Evolutionary conservation across 805 yeast genomes (phyloP).

Genomic region (Cyberlindnera americana): DNA sequence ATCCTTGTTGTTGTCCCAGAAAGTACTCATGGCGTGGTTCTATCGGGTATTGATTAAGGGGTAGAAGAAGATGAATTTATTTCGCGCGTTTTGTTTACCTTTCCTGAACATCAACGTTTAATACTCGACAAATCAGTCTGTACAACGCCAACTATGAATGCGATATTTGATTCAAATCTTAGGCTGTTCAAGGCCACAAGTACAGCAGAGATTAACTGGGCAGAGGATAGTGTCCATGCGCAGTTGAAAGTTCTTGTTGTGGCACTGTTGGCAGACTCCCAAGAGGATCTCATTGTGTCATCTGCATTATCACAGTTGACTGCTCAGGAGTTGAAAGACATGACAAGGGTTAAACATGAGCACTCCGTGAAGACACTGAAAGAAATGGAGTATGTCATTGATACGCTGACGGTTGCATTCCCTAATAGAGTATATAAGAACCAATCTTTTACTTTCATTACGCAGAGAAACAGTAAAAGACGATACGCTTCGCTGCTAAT

Average conservation of each 20-base stretch:
- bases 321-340: constrained; percentile 15
- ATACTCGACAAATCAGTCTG: no score
- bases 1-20: constrained; percentile 42
- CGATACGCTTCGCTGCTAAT: constrained; percentile 15
- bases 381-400: constrained; percentile 2
- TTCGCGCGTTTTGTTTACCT: constrained; percentile 4
- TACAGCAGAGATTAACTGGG: constrained; percentile 9
- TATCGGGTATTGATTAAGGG: background rate
- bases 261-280: constrained; percentile 22
- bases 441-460: constrained; percentile 20
- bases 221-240: constrained; percentile 3
- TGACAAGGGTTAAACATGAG: constrained; percentile 13
- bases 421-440: constrained; percentile 21
- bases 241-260: constrained; percentile 22
- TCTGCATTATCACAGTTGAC: constrained; percentile 18
- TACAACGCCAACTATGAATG: constrained; percentile 9
- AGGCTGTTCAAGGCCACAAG: constrained; percentile 18
- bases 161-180: constrained; percentile 17
- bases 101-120: background rate
- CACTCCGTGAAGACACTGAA: constrained; percentile 2
- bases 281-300: constrained; percentile 23
- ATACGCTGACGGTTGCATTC: constrained; percentile 15
- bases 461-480: background rate
- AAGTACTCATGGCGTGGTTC: constrained; percentile 19
- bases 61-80: background rate